Percentiles rank a stretch among this genome's conserved stretches.
phyloP scores from a whole-genome alignment of 2,329 filamentous ascomycete genomes.

The Nigrospora oryzae region DNA sequence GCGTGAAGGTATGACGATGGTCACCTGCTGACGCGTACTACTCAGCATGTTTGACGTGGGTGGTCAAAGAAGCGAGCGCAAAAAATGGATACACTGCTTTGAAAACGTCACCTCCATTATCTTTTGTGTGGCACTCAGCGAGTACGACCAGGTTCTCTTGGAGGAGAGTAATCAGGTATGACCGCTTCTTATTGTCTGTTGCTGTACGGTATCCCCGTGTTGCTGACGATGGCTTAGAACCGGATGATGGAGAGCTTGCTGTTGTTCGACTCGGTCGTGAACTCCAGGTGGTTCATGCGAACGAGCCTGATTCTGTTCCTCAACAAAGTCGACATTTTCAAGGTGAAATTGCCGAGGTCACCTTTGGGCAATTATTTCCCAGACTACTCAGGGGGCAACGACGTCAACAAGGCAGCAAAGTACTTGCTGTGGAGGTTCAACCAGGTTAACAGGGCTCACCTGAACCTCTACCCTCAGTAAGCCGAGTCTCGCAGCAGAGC shows the following conservation, averaged over 20 bases:
- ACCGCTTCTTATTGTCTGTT: too few species aligned
- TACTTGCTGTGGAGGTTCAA: conserved; percentile 98
- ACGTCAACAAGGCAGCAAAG: conserved; percentile 96
- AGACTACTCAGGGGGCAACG: conserved; percentile 94
- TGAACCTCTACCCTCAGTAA: conserved; percentile 97
- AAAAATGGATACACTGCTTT: conserved; percentile 99
- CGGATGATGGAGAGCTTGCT: conserved; percentile 99
- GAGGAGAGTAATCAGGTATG: conserved; percentile 94
- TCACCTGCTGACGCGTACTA: conserved; percentile 2
- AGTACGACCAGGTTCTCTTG: conserved; percentile 94
- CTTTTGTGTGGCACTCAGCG: conserved; percentile 94
- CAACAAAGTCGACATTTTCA: conserved; percentile 98
- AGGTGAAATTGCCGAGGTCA: conserved; percentile 82
- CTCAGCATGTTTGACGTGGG: conserved; percentile 97
- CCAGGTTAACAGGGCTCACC: conserved; percentile 90
- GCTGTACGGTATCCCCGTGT: too few species aligned
- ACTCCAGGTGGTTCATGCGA: conserved; percentile 98
- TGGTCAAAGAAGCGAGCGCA: conserved; percentile 91
- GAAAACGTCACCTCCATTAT: conserved; percentile 99
- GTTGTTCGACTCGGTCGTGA: conserved; percentile 96
- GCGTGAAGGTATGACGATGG: background rate
- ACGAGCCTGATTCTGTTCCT: conserved; percentile 98
- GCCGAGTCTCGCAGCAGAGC: conserved; percentile 24
- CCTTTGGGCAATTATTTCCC: conserved; percentile 93
- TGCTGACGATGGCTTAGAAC: conserved; percentile 49